These are phyloP conservation scores for Albophoma yamanashiensis DNA, from an alignment of 2,329 filamentous ascomycete genomes.

Conservation along the genomic window DNA sequence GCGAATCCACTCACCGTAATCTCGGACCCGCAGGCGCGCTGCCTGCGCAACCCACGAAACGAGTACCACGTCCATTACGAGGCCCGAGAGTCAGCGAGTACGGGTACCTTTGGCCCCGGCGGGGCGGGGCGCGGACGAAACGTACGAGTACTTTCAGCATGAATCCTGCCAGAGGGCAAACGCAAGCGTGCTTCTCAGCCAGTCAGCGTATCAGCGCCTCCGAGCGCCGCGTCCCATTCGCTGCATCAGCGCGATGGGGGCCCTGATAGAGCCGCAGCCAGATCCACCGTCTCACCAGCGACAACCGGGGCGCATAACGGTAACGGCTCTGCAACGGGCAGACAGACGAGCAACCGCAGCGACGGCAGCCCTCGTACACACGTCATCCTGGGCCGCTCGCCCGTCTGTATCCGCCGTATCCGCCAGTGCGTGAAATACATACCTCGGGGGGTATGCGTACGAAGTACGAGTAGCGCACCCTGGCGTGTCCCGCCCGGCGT, in stretches of 20 bases:
- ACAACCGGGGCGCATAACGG: neutral
- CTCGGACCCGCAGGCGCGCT: neutral
- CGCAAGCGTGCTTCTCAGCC: neutral
- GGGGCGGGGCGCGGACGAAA: neutral
- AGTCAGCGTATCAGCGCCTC: neutral
- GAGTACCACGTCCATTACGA: too few relatives aligned
- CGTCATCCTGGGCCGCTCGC: neutral
- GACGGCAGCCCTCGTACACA: neutral
- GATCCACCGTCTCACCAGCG: neutral
- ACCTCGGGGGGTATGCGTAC: neutral
- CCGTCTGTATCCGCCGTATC: neutral
- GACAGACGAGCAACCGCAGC: neutral
- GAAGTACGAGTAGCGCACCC: too few relatives aligned
- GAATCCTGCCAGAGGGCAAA: too few relatives aligned
- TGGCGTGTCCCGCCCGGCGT: too few relatives aligned
- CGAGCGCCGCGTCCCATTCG: neutral
- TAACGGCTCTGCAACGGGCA: neutral
- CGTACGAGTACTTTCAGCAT: neutral
- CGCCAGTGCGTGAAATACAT: neutral
- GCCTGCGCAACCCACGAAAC: too few relatives aligned
- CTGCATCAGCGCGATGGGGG: neutral
- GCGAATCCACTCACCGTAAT: neutral
- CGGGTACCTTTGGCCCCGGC: neutral
- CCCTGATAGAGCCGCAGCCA: neutral
- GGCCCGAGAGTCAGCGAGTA: neutral